Conservation (phyloP, 2,329 filamentous ascomycete species). For the Cladosporium halotolerans region DNA sequence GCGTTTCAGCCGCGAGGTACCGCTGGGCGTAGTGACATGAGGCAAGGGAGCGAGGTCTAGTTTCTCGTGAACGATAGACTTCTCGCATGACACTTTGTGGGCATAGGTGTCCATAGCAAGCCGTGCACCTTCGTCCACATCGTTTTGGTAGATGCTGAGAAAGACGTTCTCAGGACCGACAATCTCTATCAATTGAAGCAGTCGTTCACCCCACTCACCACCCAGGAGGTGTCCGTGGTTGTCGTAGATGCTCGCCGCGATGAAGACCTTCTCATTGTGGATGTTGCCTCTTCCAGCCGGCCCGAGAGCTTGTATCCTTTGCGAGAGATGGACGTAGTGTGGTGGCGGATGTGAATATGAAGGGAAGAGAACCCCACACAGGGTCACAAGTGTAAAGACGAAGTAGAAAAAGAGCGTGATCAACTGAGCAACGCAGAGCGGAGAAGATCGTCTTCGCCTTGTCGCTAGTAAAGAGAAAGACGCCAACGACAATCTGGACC, state of each 20-base stretch:
- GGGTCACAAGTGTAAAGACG: slow-evolving; percentile 28
- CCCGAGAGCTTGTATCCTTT: slow-evolving; percentile 25
- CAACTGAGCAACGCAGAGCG: slow-evolving; percentile 14
- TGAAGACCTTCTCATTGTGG: slow-evolving; percentile 62
- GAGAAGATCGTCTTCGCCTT: slow-evolving; percentile 15
- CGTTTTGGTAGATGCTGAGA: slow-evolving; percentile 68
- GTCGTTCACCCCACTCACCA: slow-evolving; percentile 57
- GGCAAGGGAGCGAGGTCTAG: slow-evolving; percentile 53
- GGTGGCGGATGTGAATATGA: slow-evolving; percentile 51
- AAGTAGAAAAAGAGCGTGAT: slow-evolving; percentile 14
- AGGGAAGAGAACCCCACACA: slow-evolving; percentile 46
- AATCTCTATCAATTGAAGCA: slow-evolving; percentile 58
- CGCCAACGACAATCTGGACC: not conserved
- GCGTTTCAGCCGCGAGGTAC: slow-evolving; percentile 60
- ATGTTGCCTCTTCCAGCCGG: slow-evolving; percentile 43
- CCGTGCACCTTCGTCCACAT: slow-evolving; percentile 53
- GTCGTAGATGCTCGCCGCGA: slow-evolving; percentile 66
- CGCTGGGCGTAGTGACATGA: slow-evolving; percentile 56
- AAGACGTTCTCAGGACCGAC: slow-evolving; percentile 63
- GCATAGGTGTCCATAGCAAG: slow-evolving; percentile 51
- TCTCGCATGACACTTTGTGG: slow-evolving; percentile 40
- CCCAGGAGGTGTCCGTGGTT: slow-evolving; percentile 52
- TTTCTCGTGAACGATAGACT: slow-evolving; percentile 53
- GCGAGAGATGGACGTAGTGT: slow-evolving; percentile 44
- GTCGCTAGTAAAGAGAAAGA: not conserved